Evolutionary conservation across 2,329 filamentous ascomycete genomes (phyloP).

Genomic region (Colletotrichum sidae): DNA sequence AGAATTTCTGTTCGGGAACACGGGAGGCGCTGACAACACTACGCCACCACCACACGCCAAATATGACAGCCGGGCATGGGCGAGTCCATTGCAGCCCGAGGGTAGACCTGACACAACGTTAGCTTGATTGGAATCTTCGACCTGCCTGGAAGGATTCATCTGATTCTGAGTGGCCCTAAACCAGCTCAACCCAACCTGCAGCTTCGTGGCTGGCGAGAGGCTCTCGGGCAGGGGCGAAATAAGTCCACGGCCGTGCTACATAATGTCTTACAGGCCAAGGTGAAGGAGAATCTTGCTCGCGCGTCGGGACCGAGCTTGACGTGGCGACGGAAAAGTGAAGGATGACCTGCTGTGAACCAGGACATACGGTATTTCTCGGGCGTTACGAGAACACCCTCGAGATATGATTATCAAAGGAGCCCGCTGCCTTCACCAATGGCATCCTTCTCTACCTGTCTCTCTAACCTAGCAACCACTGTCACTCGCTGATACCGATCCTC

Average conservation of each 20-base stretch:
- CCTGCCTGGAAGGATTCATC: too few species aligned
- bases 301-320: conserved; percentile 21
- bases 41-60: not conserved
- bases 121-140: not conserved
- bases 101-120: conserved; percentile 13
- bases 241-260: conserved; percentile 22
- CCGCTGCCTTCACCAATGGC: not conserved
- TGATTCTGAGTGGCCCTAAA: too few species aligned
- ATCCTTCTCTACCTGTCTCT: not conserved
- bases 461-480: not conserved
- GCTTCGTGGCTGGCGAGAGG: not conserved
- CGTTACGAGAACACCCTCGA: too few species aligned
- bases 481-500: conserved; percentile 5
- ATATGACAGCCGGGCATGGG: too few species aligned
- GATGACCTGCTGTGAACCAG: not conserved
- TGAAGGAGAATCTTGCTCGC: not conserved
- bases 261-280: conserved; percentile 25
- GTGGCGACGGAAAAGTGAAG: not conserved
- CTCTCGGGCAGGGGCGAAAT: not conserved
- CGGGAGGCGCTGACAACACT: conserved; percentile 12
- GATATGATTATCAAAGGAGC: conserved; percentile 1
- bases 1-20: too few species aligned
- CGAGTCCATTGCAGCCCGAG: too few species aligned
- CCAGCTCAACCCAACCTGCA: not conserved
- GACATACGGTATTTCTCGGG: not conserved